These are phyloP conservation scores for Tripidium arundinaceum DNA, from an alignment of 202 grass and related monocot genomes.

Conservation along the genomic window DNA sequence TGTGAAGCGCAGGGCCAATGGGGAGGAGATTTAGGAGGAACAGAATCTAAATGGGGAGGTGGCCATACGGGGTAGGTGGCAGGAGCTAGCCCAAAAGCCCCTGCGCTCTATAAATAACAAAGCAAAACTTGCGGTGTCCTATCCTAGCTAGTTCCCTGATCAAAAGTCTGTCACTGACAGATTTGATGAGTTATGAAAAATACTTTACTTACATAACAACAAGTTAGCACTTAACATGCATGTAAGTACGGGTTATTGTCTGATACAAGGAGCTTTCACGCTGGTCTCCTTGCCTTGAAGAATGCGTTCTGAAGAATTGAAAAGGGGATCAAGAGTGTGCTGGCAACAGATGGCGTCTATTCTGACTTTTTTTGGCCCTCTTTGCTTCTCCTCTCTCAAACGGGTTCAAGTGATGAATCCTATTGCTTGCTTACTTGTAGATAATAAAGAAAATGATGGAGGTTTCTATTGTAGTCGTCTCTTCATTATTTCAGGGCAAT, in stretches of 20 bases:
- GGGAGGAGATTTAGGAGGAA: conserved; percentile 42
- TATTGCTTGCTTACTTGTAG: too few relatives aligned
- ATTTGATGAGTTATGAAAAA: conserved; percentile 10
- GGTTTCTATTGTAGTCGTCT: too few relatives aligned
- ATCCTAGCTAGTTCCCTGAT: conserved; percentile 6
- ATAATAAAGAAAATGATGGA: too few relatives aligned
- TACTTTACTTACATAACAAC: background rate
- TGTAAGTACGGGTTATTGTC: conserved; percentile 3
- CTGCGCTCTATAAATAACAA: conserved; percentile 44
- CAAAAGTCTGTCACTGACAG: conserved; percentile 8
- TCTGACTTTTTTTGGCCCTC: background rate
- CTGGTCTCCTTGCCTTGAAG: conserved; percentile 6
- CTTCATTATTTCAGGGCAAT: too few relatives aligned
- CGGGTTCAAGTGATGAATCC: background rate
- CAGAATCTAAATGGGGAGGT: conserved; percentile 30
- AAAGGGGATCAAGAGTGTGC: background rate
- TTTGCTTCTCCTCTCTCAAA: background rate
- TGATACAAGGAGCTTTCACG: conserved; percentile 14
- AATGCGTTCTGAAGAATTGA: background rate
- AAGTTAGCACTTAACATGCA: background rate
- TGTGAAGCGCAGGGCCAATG: background rate
- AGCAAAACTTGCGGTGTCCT: conserved; percentile 20
- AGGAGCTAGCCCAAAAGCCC: background rate
- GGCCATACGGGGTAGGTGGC: conserved; percentile 33
- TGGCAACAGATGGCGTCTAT: conserved; percentile 19